A percentile compares a stretch with the other conserved stretches of the same genome.
Conservation (phyloP, 2,329 filamentous ascomycete genomes). For the Colletotrichum brevisporum region DNA sequence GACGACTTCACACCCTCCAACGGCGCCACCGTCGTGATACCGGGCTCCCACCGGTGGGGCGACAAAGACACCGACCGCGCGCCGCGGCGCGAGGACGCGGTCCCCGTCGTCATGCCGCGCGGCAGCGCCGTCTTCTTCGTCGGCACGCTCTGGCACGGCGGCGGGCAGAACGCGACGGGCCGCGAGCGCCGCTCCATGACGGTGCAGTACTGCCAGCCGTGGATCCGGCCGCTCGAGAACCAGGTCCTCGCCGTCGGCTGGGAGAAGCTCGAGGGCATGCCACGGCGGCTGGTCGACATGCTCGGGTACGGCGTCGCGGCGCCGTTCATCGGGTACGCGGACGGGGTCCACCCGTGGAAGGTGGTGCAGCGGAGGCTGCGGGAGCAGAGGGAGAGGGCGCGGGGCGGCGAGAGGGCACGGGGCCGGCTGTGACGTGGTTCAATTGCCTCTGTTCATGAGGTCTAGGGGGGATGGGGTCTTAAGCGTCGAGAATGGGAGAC, state of each 20-base stretch:
- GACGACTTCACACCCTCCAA: slow-evolving; percentile 51
- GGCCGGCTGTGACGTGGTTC: too few relatives aligned
- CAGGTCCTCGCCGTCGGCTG: slow-evolving; percentile 52
- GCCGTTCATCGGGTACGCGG: slow-evolving; percentile 44
- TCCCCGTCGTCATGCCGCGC: slow-evolving; percentile 51
- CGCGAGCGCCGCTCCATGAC: slow-evolving; percentile 51
- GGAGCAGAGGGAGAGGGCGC: slow-evolving; percentile 30
- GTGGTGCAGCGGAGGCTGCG: slow-evolving; percentile 39
- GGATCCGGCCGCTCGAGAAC: slow-evolving; percentile 55
- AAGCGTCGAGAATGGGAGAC: too few relatives aligned
- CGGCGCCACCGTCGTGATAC: slow-evolving; percentile 53
- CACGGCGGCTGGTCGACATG: slow-evolving; percentile 44
- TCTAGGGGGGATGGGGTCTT: too few relatives aligned
- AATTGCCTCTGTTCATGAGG: too few relatives aligned
- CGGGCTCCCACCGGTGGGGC: slow-evolving; percentile 53
- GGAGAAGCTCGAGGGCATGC: slow-evolving; percentile 43
- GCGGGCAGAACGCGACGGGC: slow-evolving; percentile 51
- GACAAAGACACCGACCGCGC: slow-evolving; percentile 42
- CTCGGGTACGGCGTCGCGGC: slow-evolving; percentile 44
- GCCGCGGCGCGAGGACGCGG: slow-evolving; percentile 46
- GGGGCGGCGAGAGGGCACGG: too few relatives aligned
- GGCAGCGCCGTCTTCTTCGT: slow-evolving; percentile 54
- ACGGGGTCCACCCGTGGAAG: slow-evolving; percentile 43
- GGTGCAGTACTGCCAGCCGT: slow-evolving; percentile 59
- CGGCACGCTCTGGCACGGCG: slow-evolving; percentile 55